Evolutionary conservation across 2,329 filamentous ascomycete genomes (phyloP).

Genomic region (Ascochyta viciae-villosae): DNA sequence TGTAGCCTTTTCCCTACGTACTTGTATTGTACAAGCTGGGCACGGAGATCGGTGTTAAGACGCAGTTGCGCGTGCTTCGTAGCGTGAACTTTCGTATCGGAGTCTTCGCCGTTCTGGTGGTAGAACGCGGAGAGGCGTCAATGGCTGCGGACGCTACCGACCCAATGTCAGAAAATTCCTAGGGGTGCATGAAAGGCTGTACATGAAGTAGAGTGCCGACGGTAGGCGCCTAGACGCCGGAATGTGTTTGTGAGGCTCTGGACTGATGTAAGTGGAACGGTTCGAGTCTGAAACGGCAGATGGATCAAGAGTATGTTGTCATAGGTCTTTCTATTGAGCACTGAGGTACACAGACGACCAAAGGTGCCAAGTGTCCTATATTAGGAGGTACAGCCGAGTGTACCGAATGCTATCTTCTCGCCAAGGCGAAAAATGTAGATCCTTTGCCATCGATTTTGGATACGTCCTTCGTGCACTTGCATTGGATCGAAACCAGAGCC

Average conservation of each 20-base stretch:
- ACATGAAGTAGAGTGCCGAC: not conserved
- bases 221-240: slow-evolving; percentile 1
- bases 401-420: slow-evolving; percentile 13
- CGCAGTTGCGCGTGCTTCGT: not conserved
- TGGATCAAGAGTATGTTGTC: slow-evolving; percentile 4
- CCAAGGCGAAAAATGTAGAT: slow-evolving; percentile 1
- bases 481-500: slow-evolving; percentile 9
- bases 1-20: not conserved
- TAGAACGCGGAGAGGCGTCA: slow-evolving; percentile 2
- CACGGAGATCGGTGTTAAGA: not conserved
- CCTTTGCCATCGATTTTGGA: slow-evolving; percentile 5
- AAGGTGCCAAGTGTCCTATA: slow-evolving; percentile 13
- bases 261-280: not conserved
- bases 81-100: slow-evolving; percentile 5
- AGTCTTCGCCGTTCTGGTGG: not conserved
- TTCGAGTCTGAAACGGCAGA: slow-evolving; percentile 1
- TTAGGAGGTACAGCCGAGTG: slow-evolving; percentile 15
- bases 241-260: not conserved
- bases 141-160: not conserved
- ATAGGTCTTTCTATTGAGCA: slow-evolving; percentile 20
- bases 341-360: slow-evolving; percentile 13
- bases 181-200: slow-evolving; percentile 1
- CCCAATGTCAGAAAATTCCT: slow-evolving; percentile 5
- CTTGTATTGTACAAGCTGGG: not conserved
- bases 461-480: slow-evolving; percentile 1